Conservation (phyloP, 495 filamentous ascomycete species). For the Letharia columbiana region DNA sequence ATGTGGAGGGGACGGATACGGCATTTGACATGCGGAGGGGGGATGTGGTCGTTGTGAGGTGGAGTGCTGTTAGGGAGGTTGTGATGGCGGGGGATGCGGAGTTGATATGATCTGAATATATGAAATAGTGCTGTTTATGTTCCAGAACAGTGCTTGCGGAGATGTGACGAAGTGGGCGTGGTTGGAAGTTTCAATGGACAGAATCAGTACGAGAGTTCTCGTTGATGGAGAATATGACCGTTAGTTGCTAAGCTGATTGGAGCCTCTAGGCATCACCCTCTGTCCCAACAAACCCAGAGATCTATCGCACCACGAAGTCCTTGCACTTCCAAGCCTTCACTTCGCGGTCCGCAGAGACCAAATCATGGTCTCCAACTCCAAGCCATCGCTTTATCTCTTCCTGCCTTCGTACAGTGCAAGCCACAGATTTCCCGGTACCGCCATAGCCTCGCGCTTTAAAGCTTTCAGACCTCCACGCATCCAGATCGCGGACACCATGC, state of each 20-base stretch:
- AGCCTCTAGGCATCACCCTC: neutral
- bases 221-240: neutral
- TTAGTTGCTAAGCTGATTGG: neutral
- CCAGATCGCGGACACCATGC: neutral
- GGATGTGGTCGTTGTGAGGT: slow-evolving; percentile 80
- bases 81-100: slow-evolving; percentile 72
- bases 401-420: neutral
- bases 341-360: neutral
- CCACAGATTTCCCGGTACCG: neutral
- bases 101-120: slow-evolving; percentile 52
- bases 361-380: neutral
- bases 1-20: slow-evolving; percentile 46
- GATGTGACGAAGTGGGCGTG: no score
- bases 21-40: slow-evolving; percentile 59
- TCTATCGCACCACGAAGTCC: no score
- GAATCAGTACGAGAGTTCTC: neutral
- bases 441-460: neutral
- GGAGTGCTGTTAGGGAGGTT: slow-evolving; percentile 66
- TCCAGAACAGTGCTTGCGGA: neutral
- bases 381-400: neutral
- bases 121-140: neutral
- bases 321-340: no score
- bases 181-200: neutral
- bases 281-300: no score
- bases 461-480: neutral